Base-by-base conservation (phyloP, 2,329 filamentous ascomycete species). In the Fusarium heterosporum region DNA sequence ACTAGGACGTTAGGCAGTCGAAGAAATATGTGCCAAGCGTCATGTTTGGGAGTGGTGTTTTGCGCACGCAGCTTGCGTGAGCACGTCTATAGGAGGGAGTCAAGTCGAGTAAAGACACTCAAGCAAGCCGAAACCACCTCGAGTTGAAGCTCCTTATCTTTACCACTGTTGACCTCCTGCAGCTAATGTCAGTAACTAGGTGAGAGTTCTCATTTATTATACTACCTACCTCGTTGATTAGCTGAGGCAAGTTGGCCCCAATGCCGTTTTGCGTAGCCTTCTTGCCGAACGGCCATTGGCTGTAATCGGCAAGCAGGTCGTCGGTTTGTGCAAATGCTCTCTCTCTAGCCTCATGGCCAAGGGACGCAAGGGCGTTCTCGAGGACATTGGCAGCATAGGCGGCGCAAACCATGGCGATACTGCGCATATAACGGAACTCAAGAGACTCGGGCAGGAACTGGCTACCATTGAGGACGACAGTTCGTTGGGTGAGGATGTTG, bases 381-480 rank as follows among this genome's bases (percentile, higher is more conserved):
- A 99, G 87, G 28, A 99, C 96, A 75, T 99, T 99, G 64, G 96
- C 96, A 43, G 96, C 96, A 79, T 99, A 98, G 43, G 96, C 95
- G 50, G 95, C 96, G 82, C 96, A 99, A 53, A 99, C 93, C 94
- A 99, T 97, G 73, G 92, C 86, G 69, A 99, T 89, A 45, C 96
- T 98, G 72, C 96, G 89, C 70, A 96, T 82, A 79, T 97, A 96
- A 77, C 96, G 89, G 82, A 97, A 97, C 75, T 98, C 95, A 80
- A 97, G 90, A 72, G 93, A 92, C 78, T 97, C 95, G 61, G 96
- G 96, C 30, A 98, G 87, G 82, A 96, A 98, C 75, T 94, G 92
- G 73, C 90, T 94, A 57, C 87, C 84, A 45, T 92, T 91, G 38
- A 99, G 88, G 45, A 98, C 93, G 62, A 98, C 92, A 50, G 96